phyloP scores from a whole-genome alignment of 176 grass and related monocot species.

The Poa pratensis region DNA sequence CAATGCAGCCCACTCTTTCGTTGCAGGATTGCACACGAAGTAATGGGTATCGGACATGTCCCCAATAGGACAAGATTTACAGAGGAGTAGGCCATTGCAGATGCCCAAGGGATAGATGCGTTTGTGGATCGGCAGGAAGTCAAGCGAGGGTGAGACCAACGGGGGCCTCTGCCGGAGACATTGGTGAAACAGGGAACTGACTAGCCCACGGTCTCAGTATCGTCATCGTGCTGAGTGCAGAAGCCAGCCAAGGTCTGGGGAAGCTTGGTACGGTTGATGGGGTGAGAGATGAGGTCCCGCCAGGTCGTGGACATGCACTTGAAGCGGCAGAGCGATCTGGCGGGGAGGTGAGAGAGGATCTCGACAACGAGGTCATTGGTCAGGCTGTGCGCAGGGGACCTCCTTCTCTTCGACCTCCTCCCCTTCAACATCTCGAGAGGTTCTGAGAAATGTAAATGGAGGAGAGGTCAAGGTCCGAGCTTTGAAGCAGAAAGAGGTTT shows the following conservation, averaged over 20 bases:
- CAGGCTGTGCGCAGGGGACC: neutral
- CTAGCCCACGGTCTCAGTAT: neutral
- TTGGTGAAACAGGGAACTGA: neutral
- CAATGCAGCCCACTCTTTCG: neutral
- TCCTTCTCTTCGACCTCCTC: slow-evolving; percentile 14
- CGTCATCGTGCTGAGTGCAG: neutral
- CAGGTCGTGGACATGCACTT: neutral
- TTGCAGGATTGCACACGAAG: slow-evolving; percentile 3
- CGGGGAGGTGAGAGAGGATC: neutral
- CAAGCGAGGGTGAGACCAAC: neutral
- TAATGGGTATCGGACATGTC: neutral
- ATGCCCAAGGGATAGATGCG: neutral
- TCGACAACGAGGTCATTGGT: neutral
- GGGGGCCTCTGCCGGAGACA: neutral
- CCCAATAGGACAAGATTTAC: neutral
- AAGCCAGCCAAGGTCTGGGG: slow-evolving; percentile 15
- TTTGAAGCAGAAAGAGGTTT: neutral
- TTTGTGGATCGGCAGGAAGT: slow-evolving; percentile 1
- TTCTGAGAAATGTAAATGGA: neutral
- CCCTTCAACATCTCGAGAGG: neutral
- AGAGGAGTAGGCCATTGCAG: slow-evolving; percentile 8
- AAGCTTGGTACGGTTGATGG: neutral
- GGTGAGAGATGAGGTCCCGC: slow-evolving; percentile 6
- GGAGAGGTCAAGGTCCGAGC: neutral
- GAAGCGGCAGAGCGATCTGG: neutral